A percentile compares a stretch with the other conserved stretches of the same genome.
phyloP scores from a whole-genome alignment of 2,329 filamentous ascomycete genomes.

The Thelonectria rubi region DNA sequence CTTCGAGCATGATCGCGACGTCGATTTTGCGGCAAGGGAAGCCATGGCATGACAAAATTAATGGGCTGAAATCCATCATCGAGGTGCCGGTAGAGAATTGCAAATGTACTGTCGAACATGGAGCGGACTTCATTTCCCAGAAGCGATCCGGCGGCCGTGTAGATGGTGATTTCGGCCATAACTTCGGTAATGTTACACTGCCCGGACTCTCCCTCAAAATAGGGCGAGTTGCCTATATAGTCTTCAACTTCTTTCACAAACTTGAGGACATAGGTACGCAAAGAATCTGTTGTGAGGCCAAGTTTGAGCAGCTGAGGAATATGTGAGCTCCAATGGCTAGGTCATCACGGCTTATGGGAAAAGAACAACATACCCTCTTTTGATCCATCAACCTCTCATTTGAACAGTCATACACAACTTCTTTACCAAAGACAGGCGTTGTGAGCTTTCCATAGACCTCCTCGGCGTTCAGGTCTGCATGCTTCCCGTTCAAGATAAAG shows the following conservation, averaged over 20 bases:
- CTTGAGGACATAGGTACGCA: slow-evolving; percentile 77
- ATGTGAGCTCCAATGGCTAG: neutral
- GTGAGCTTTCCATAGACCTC: slow-evolving; percentile 85
- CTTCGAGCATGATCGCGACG: slow-evolving; percentile 80
- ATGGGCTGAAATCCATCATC: slow-evolving; percentile 89
- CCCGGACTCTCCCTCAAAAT: slow-evolving; percentile 73
- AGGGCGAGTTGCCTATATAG: slow-evolving; percentile 72
- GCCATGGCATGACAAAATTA: slow-evolving; percentile 90
- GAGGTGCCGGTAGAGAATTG: slow-evolving; percentile 83
- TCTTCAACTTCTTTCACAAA: slow-evolving; percentile 78
- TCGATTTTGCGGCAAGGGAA: slow-evolving; percentile 84
- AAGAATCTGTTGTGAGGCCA: slow-evolving; percentile 76
- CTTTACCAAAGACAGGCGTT: slow-evolving; percentile 77
- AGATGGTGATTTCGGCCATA: slow-evolving; percentile 88
- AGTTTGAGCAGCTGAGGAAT: slow-evolving; percentile 75
- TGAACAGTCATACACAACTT: slow-evolving; percentile 90
- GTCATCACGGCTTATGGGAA: neutral
- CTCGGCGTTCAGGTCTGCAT: slow-evolving; percentile 88
- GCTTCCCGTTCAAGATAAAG: slow-evolving; percentile 89
- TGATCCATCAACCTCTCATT: slow-evolving; percentile 94
- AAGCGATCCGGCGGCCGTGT: slow-evolving; percentile 86
- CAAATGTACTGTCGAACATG: slow-evolving; percentile 81
- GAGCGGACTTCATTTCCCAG: slow-evolving; percentile 84
- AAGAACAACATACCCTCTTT: slow-evolving; percentile 75
- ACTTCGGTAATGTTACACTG: slow-evolving; percentile 75